Evolutionary conservation across 1,284 basidiomycete genomes (phyloP), one percentile per base, ranked within the genome.

Genomic region (Earliella scabrosa): DNA sequence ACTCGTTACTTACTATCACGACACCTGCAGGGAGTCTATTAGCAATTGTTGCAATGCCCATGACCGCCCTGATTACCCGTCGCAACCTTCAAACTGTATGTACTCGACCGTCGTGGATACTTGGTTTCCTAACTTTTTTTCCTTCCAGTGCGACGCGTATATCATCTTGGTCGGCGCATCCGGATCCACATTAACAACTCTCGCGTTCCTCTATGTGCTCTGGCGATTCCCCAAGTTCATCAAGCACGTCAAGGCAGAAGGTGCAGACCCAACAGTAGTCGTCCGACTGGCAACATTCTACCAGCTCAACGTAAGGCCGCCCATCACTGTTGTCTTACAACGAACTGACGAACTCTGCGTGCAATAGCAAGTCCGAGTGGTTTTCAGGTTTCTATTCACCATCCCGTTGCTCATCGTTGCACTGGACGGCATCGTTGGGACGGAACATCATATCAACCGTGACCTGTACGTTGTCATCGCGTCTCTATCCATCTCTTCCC

Each of bases 361-460:
- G 45, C 56, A 51, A 23, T 61, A 90, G 86, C 74, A 81, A 55
- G 78, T 80, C 45, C 81, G 88, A 23, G 82, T 91, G 43, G 67
- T 82, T 13, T 88, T 90, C 69, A 81, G 89, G 14, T 89, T 91
- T 70, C 61, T 87, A 27, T 88, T 86, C 72, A 84, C 86, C 0
- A 46, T 87, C 11, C 87, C 89, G 1, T 70, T 92, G 20, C 72
- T 92, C 51, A 73, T 84, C 36, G 71, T 91, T 39, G 86, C 79
- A 2, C 46, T 85, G 16, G 90, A 92, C 64, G 86, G 80, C 2
- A 71, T 89, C 23, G 71, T 72, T 44, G 77, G 75, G 0, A 70
- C 66, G 6, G 21, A 47, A 1, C 82, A 82, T 58, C 61, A 67
- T 4, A 76, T 91, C 48, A 77, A 85, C 47, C 55, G 63, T 4